phyloP scores from a whole-genome alignment of 495 filamentous ascomycete species.

The Lindgomyces ingoldianus region DNA sequence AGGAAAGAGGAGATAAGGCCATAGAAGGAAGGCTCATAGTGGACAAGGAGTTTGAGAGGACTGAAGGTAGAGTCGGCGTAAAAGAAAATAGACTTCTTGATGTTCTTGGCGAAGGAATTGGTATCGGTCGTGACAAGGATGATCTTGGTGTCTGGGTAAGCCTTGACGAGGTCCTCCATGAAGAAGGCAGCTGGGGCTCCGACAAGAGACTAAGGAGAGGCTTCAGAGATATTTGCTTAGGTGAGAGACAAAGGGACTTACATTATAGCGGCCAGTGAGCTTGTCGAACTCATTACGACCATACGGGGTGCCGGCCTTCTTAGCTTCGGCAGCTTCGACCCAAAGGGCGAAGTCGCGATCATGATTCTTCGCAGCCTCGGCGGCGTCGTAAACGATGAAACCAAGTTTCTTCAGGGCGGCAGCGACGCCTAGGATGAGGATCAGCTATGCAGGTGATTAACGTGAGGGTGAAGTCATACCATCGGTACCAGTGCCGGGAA shows the following conservation, averaged over 20 bases:
- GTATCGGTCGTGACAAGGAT: background rate
- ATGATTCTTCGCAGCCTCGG: background rate
- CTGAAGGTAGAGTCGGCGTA: background rate
- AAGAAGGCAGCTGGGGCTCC: background rate
- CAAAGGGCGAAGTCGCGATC: conserved; percentile 14
- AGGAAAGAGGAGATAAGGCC: background rate
- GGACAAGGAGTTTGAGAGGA: background rate
- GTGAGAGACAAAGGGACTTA: background rate
- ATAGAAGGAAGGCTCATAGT: background rate
- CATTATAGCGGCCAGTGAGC: conserved; percentile 4
- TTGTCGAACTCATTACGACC: conserved; percentile 8
- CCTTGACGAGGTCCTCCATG: conserved; percentile 1
- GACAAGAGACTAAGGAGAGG: background rate
- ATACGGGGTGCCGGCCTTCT: background rate
- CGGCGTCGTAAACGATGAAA: background rate
- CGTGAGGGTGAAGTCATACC: background rate
- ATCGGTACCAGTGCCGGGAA: background rate
- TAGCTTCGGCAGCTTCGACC: conserved; percentile 2
- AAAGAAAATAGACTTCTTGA: background rate
- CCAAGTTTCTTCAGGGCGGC: background rate
- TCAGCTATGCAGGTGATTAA: background rate
- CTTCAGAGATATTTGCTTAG: background rate
- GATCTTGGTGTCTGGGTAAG: conserved; percentile 9
- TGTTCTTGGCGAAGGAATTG: background rate
- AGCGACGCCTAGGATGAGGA: background rate